Percentiles rank a stretch among this genome's conserved stretches.
Conservation (phyloP, 257 asterid species). For the Capsicum baccatum region DNA sequence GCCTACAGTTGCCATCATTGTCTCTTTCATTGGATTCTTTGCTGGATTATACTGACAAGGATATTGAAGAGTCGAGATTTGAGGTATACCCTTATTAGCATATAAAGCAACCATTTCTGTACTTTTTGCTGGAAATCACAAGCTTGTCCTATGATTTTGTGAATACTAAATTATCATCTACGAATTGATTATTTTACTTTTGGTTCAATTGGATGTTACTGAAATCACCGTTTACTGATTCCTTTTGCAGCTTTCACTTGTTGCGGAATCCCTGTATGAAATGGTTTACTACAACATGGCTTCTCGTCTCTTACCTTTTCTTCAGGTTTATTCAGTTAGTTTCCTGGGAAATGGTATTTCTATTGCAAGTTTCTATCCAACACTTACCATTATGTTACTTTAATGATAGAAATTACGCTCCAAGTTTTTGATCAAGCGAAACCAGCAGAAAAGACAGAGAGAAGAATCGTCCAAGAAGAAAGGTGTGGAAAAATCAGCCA, state of each 20-base stretch:
- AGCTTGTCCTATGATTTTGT: constrained; percentile 16
- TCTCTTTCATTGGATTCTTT: constrained; percentile 95
- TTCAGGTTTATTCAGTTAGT: too few species aligned
- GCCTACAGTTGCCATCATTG: constrained; percentile 70
- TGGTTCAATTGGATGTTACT: background rate
- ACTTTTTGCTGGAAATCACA: background rate
- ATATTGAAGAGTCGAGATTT: constrained; percentile 79
- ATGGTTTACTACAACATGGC: constrained; percentile 43
- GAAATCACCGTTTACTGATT: background rate
- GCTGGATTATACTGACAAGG: constrained; percentile 81
- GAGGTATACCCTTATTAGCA: constrained; percentile 55
- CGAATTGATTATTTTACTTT: background rate
- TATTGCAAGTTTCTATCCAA: too few species aligned
- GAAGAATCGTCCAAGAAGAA: too few species aligned
- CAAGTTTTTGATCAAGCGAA: too few species aligned
- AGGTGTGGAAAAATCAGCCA: too few species aligned
- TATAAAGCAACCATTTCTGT: background rate
- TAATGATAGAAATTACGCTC: too few species aligned
- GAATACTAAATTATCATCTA: background rate
- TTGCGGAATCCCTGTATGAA: constrained; percentile 89
- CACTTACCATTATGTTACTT: too few species aligned
- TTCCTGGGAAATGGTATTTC: too few species aligned
- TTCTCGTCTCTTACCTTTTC: too few species aligned
- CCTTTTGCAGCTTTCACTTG: constrained; percentile 72
- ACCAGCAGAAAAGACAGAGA: too few species aligned